A percentile compares a stretch with the other conserved stretches of the same genome.
Evolutionary conservation across 176 grass and related monocot species (phyloP).

Genomic region (Oryza coarctata): DNA sequence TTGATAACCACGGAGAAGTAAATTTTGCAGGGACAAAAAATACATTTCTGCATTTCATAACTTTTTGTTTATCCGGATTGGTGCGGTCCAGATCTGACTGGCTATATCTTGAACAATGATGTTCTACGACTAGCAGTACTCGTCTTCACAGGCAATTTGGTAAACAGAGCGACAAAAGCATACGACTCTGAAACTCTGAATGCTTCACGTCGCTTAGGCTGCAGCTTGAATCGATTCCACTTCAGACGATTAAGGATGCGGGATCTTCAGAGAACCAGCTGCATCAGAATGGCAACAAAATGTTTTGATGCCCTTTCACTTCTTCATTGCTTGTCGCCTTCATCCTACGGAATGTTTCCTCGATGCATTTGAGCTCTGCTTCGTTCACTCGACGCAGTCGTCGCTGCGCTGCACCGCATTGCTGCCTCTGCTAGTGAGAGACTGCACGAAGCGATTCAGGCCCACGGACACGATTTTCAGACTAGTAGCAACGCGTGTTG

Average conservation of each 20-base stretch:
- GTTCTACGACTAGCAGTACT: not conserved
- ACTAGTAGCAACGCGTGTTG: not conserved
- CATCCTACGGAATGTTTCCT: not conserved
- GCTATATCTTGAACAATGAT: not conserved
- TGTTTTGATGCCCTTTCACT: not conserved
- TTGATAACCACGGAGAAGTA: not conserved
- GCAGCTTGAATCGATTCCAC: not conserved
- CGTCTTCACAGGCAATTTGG: not conserved
- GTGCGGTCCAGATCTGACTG: not conserved
- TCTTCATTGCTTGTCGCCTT: not conserved
- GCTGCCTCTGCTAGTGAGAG: not conserved
- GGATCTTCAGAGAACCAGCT: not conserved
- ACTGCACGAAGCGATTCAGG: not conserved
- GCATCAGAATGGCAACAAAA: constrained; percentile 16
- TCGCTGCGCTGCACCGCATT: not conserved
- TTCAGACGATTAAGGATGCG: not conserved
- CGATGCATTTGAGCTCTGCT: no score
- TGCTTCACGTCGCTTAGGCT: not conserved
- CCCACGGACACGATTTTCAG: not conserved
- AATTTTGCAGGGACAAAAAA: not conserved
- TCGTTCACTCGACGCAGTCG: not conserved
- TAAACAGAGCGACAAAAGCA: not conserved
- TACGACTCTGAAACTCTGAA: not conserved
- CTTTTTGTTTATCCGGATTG: not conserved
- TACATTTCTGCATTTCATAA: no score